Evolutionary conservation across 1,139 yeast genomes (phyloP).

Genomic region (Maudiozyma humilis): DNA sequence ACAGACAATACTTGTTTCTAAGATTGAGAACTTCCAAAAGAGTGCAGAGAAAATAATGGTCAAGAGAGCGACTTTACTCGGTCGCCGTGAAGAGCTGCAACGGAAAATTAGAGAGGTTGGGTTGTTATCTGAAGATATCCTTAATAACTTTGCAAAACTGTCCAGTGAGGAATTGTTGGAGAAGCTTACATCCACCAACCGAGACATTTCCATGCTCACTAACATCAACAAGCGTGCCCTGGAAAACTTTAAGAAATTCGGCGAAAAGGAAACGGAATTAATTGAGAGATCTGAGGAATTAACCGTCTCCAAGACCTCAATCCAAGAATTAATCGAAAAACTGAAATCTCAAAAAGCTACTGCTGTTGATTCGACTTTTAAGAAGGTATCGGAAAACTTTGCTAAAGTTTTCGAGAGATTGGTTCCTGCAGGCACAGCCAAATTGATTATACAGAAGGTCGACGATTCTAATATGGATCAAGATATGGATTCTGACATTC

Average conservation of each 20-base stretch:
- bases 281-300: conserved; percentile 60
- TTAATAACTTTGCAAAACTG: conserved; percentile 40
- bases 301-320: conserved; percentile 61
- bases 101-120: conserved; percentile 76
- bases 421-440: conserved; percentile 80
- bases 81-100: conserved; percentile 65
- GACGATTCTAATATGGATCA: conserved; percentile 21
- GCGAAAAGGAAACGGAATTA: conserved; percentile 63
- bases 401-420: conserved; percentile 65
- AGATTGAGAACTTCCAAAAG: conserved; percentile 56
- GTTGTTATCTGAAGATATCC: conserved; percentile 79
- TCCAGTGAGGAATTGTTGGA: conserved; percentile 47
- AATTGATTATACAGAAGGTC: conserved; percentile 48
- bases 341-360: conserved; percentile 73
- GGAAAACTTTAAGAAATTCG: conserved; percentile 72
- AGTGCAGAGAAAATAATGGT: conserved; percentile 58
- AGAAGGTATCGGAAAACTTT: conserved; percentile 68
- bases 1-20: conserved; percentile 47
- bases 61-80: conserved; percentile 51
- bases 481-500: conserved; percentile 17
- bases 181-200: conserved; percentile 50
- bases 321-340: conserved; percentile 62
- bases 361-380: conserved; percentile 73
- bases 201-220: conserved; percentile 51
- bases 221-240: conserved; percentile 87